Percentiles rank a stretch among this genome's conserved stretches.
These are phyloP conservation scores for Trichocladium uniseriatum DNA, from an alignment of 495 filamentous ascomycete genomes.

Conservation along the genomic window DNA sequence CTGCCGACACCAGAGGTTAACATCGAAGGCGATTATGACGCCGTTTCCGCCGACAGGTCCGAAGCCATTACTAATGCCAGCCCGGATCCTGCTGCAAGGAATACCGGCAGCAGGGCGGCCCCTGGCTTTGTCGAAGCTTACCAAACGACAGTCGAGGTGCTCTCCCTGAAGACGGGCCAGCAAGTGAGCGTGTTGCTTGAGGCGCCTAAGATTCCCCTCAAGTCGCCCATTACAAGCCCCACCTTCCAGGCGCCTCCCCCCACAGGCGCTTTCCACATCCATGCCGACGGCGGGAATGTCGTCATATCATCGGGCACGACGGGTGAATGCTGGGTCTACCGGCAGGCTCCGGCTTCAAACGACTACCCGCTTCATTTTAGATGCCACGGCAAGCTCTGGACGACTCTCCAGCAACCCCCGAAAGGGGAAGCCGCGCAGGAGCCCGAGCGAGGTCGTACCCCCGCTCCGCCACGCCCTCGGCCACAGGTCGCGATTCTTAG, in stretches of 20 bases:
- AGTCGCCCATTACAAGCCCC: conserved; percentile 43
- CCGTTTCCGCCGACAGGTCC: conserved; percentile 31
- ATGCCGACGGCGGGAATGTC: conserved; percentile 56
- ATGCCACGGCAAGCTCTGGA: conserved; percentile 79
- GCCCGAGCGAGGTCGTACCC: conserved; percentile 29
- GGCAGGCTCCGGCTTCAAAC: conserved; percentile 25
- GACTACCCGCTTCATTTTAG: conserved; percentile 42
- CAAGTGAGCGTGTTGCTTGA: conserved; percentile 62
- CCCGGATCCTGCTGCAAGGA: conserved; percentile 18
- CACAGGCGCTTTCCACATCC: conserved; percentile 60
- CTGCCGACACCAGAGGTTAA: conserved; percentile 21
- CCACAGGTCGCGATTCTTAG: conserved; percentile 59
- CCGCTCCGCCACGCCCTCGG: conserved; percentile 29
- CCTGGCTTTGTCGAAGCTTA: conserved; percentile 46
- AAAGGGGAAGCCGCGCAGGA: conserved; percentile 42
- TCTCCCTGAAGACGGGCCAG: conserved; percentile 60
- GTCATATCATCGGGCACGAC: conserved; percentile 69
- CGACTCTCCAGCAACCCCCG: conserved; percentile 52
- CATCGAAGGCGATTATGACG: conserved; percentile 32
- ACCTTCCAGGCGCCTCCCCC: conserved; percentile 52
- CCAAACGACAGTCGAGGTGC: conserved; percentile 79
- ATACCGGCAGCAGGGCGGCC: conserved; percentile 4
- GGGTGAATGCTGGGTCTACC: conserved; percentile 77
- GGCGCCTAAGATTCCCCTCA: conserved; percentile 38
- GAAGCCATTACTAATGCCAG: conserved; percentile 25